A percentile compares a stretch with the other conserved stretches of the same genome.
These are phyloP conservation scores for Aspergillus versicolor DNA, from an alignment of 2,329 filamentous ascomycete species.

Conservation along the genomic window DNA sequence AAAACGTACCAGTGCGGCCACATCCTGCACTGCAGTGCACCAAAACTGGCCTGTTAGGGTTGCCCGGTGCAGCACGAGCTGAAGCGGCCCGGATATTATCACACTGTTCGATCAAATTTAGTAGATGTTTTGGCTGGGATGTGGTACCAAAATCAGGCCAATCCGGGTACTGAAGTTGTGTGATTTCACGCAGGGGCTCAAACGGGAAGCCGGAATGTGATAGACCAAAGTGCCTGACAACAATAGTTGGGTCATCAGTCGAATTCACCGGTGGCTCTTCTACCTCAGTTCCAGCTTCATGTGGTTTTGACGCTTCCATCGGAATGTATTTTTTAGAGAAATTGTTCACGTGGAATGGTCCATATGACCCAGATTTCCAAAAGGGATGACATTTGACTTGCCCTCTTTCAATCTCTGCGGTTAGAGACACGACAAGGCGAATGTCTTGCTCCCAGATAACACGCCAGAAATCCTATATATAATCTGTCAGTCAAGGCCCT, in stretches of 20 bases:
- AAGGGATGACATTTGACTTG: slow-evolving; percentile 95
- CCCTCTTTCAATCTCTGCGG: slow-evolving; percentile 87
- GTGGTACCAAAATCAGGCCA: slow-evolving; percentile 98
- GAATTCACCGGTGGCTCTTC: slow-evolving; percentile 30
- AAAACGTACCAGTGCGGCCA: slow-evolving; percentile 93
- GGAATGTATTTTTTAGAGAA: slow-evolving; percentile 81
- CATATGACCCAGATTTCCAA: slow-evolving; percentile 79
- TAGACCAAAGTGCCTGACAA: slow-evolving; percentile 82
- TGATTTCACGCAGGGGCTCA: slow-evolving; percentile 83
- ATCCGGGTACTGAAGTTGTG: slow-evolving; percentile 89
- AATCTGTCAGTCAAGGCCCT: slow-evolving; percentile 5
- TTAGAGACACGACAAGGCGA: slow-evolving; percentile 93
- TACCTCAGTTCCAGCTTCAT: slow-evolving; percentile 33
- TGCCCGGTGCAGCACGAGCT: slow-evolving; percentile 23
- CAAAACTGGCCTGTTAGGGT: slow-evolving; percentile 69
- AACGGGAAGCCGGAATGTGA: slow-evolving; percentile 77
- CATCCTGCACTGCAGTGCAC: slow-evolving; percentile 97
- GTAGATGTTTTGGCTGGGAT: slow-evolving; percentile 80
- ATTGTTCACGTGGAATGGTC: slow-evolving; percentile 69
- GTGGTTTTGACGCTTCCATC: slow-evolving; percentile 62
- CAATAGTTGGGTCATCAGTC: slow-evolving; percentile 59
- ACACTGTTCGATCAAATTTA: slow-evolving; percentile 85
- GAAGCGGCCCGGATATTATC: slow-evolving; percentile 61
- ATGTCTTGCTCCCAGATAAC: slow-evolving; percentile 97
- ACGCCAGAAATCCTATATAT: slow-evolving; percentile 86